phyloP scores from a whole-genome alignment of 768 basidiomycete genomes.

The Mycena capillaripes region DNA sequence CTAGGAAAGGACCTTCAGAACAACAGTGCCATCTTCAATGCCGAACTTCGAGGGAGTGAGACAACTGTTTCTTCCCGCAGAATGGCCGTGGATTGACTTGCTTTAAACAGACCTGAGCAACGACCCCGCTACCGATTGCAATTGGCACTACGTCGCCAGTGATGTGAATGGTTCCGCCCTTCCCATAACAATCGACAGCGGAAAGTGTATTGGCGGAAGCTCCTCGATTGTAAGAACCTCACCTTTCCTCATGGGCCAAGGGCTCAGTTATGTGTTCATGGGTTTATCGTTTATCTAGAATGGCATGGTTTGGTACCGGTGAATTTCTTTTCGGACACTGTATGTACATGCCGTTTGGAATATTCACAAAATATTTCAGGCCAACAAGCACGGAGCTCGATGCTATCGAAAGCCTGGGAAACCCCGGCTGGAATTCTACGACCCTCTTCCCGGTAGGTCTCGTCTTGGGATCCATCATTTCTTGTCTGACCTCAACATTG shows the following conservation, averaged over 20 bases:
- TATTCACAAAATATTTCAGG: neutral
- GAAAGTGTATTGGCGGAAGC: constrained; percentile 29
- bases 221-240: constrained; percentile 26
- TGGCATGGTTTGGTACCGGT: constrained; percentile 36
- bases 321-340: neutral
- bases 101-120: neutral
- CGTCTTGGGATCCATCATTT: neutral
- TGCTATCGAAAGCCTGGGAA: constrained; percentile 29
- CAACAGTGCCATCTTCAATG: constrained; percentile 30
- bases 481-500: neutral
- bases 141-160: constrained; percentile 31
- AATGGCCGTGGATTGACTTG: neutral
- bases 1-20: too few species aligned
- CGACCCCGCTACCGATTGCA: constrained; percentile 32
- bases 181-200: constrained; percentile 28
- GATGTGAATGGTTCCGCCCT: constrained; percentile 23
- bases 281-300: constrained; percentile 19
- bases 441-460: constrained; percentile 19
- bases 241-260: neutral
- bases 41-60: constrained; percentile 28
- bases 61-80: neutral
- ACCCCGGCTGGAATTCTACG: constrained; percentile 31
- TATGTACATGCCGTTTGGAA: neutral
- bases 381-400: constrained; percentile 24
- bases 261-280: neutral